Evolutionary conservation across 2,329 filamentous ascomycete species (phyloP).

Genomic region (Hymenoscyphus fraxineus): DNA sequence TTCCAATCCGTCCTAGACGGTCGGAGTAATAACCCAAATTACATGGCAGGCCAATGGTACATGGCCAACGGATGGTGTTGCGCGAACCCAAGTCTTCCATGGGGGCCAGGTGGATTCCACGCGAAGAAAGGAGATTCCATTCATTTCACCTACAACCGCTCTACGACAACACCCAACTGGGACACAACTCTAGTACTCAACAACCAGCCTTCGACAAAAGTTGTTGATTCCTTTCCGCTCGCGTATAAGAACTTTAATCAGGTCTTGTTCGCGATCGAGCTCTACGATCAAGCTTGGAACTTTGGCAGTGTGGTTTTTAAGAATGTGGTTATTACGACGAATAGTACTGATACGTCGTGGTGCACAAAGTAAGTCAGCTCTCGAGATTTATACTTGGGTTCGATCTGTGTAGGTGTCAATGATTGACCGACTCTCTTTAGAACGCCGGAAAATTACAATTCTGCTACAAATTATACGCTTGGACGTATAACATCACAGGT

Average conservation of each 20-base stretch:
- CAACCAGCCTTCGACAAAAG: background rate
- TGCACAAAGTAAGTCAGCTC: background rate
- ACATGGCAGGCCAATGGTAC: background rate
- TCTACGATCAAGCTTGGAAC: background rate
- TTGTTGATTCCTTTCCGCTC: background rate
- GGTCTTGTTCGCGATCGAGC: background rate
- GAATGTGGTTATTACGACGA: background rate
- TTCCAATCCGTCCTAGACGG: background rate
- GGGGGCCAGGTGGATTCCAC: background rate
- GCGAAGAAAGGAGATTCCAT: background rate
- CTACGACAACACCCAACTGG: background rate
- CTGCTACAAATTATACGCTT: background rate
- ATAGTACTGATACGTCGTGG: background rate
- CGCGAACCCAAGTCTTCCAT: background rate
- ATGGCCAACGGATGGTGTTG: background rate
- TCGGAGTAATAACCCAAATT: background rate
- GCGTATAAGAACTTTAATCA: background rate
- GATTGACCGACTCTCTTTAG: background rate
- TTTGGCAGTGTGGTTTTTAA: background rate
- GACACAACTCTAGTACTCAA: background rate
- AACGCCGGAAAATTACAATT: background rate
- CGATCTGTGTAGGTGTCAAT: too few relatives aligned
- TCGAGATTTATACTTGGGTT: too few relatives aligned
- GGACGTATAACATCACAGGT: background rate
- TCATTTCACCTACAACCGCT: background rate